Evolutionary conservation across 306 rosid genomes (phyloP), one percentile per base, ranked within the genome.

Genomic region (Gillenia trifoliata): DNA sequence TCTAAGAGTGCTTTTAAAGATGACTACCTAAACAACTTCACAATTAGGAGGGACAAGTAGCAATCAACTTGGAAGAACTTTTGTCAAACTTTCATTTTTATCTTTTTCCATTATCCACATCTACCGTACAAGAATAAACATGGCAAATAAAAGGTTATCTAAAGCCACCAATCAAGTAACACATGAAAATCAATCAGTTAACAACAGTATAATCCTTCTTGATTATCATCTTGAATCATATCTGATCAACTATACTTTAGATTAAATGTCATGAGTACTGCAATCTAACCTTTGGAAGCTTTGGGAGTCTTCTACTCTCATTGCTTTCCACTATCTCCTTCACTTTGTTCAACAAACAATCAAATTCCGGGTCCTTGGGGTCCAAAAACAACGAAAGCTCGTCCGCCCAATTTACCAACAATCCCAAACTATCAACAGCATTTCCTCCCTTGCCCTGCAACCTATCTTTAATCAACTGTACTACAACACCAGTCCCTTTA

Each of bases 221-320:
- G 4, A 10, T 40, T 11, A 40, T 16, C 20, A 45, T 45, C 52
- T 45, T 15, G 20, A 45, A 45, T 45, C 52, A 45, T 45, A 45
- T 45, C 20, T 45, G 52, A 45, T 45, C 52, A 45, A 45, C 52
- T 45, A 45, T 15, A 45, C 20, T 0, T 45, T 45, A 45, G 7
- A 45, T 45, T 45, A 45, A 45, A 45, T 45, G 52, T 15, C 8
- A 45, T 45, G 52, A 16, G 52, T 15, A 45, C 52, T 45, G 8
- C 20, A 45, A 45, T 45, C 52, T 77, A 80, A 94, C 97, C 97
- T 94, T 94, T n/a, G 99, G 96, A 78, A 92, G 87, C 91, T 94
- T 94, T 68, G 98, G 97, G 31, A 91, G 89, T 83, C 97, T 88
- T 82, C 97, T 92, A 80, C 88, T 87, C 78, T 90, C 97, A 79